A percentile compares a stretch with the other conserved stretches of the same genome.
Evolutionary conservation across 495 filamentous ascomycete genomes (phyloP).

Genomic region (Podospora australis): DNA sequence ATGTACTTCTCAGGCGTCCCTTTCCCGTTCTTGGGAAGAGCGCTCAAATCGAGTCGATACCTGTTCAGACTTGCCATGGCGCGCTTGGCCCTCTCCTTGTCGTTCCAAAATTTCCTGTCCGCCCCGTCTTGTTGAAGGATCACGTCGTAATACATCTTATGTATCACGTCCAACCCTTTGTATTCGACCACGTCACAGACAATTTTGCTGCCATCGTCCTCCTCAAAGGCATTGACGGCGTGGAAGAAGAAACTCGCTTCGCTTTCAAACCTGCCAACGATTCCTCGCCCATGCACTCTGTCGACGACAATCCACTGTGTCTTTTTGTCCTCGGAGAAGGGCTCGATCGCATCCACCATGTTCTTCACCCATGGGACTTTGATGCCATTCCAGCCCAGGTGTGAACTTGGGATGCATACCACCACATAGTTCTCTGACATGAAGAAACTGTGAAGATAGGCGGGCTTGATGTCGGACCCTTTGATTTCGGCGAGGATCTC

Average conservation of each 20-base stretch:
- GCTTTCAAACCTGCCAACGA: conserved; percentile 54
- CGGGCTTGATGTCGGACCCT: conserved; percentile 15
- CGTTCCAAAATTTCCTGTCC: conserved; percentile 21
- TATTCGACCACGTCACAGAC: conserved; percentile 53
- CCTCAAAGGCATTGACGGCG: conserved; percentile 67
- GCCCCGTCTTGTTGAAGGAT: conserved; percentile 36
- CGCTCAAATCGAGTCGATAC: conserved; percentile 26
- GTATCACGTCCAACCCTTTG: conserved; percentile 48
- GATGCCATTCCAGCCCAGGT: conserved; percentile 41
- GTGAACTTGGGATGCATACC: conserved; percentile 54
- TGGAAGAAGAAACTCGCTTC: conserved; percentile 69
- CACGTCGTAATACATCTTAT: conserved; percentile 54
- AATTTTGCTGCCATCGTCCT: conserved; percentile 26
- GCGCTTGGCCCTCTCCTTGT: conserved; percentile 26
- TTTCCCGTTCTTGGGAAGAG: background rate
- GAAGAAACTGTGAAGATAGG: conserved; percentile 72
- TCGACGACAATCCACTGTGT: conserved; percentile 68
- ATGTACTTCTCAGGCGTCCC: background rate
- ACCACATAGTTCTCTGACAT: conserved; percentile 59
- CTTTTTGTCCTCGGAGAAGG: conserved; percentile 43
- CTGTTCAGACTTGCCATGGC: conserved; percentile 35
- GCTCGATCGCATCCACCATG: conserved; percentile 48
- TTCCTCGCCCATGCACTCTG: conserved; percentile 41
- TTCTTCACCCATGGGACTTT: conserved; percentile 52
- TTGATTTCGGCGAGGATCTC: conserved; percentile 64